These are phyloP conservation scores for Botrytis porri DNA, from an alignment of 2,329 filamentous ascomycete genomes.

Conservation along the genomic window DNA sequence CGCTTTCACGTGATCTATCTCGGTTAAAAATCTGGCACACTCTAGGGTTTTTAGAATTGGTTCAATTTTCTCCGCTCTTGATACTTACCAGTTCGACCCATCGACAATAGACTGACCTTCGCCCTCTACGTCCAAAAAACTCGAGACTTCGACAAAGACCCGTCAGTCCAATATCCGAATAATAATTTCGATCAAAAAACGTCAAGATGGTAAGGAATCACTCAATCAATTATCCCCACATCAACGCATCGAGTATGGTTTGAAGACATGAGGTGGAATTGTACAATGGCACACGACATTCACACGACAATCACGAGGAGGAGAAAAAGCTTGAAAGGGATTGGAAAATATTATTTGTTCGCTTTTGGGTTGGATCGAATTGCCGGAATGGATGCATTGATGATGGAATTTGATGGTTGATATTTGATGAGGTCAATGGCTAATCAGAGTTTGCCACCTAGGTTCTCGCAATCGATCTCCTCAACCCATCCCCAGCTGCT, in stretches of 20 bases:
- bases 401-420: conserved; percentile 21
- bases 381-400: conserved; percentile 28
- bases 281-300: conserved; percentile 35
- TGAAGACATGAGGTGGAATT: conserved; percentile 24
- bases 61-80: conserved; percentile 22
- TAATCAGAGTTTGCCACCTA: conserved; percentile 51
- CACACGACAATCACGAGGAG: conserved; percentile 20
- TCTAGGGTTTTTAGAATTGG: conserved; percentile 21
- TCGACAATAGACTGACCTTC: conserved; percentile 39
- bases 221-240: conserved; percentile 20
- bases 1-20: conserved; percentile 16
- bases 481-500: conserved; percentile 96
- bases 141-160: conserved; percentile 37
- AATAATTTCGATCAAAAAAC: conserved; percentile 47
- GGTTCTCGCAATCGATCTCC: conserved; percentile 99
- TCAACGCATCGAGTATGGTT: conserved; percentile 22
- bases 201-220: conserved; percentile 66
- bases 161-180: conserved; percentile 37
- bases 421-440: conserved; percentile 40
- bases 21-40: conserved; percentile 21
- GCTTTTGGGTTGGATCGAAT: conserved; percentile 15
- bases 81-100: conserved; percentile 26
- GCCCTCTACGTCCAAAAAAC: conserved; percentile 39
- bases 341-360: conserved; percentile 17
- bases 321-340: conserved; percentile 17